Evolutionary conservation across 176 grass and related monocot genomes (phyloP).

Genomic region (Thinopyrum elongatum): DNA sequence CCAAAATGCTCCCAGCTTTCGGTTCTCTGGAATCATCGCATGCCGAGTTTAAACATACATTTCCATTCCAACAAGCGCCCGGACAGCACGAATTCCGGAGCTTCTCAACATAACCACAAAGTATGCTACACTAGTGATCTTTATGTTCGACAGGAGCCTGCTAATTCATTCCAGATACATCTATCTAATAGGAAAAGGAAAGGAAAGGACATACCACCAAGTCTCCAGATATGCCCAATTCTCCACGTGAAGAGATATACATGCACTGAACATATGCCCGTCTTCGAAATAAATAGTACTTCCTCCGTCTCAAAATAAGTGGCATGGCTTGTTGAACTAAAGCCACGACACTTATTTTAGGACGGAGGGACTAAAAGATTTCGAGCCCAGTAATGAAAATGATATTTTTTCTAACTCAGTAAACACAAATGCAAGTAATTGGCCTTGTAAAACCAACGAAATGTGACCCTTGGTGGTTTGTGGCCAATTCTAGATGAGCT

Average conservation of each 20-base stretch:
- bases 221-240: neutral
- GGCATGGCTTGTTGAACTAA: too few species aligned
- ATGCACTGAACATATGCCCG: neutral
- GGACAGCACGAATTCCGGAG: neutral
- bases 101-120: neutral
- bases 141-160: neutral
- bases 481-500: neutral
- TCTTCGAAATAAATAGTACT: neutral
- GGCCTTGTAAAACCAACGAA: neutral
- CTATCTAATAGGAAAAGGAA: neutral
- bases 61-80: neutral
- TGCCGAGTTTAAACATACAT: neutral
- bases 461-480: neutral
- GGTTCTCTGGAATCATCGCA: conserved; percentile 5
- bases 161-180: neutral
- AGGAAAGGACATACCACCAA: neutral
- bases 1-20: neutral
- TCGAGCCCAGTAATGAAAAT: neutral
- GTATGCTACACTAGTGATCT: too few species aligned
- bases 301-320: too few species aligned
- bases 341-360: too few species aligned
- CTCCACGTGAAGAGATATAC: neutral
- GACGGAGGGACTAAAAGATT: too few species aligned
- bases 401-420: neutral
- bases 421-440: neutral